phyloP scores from a whole-genome alignment of 257 asterid species.

The Scutellaria galericulata region DNA sequence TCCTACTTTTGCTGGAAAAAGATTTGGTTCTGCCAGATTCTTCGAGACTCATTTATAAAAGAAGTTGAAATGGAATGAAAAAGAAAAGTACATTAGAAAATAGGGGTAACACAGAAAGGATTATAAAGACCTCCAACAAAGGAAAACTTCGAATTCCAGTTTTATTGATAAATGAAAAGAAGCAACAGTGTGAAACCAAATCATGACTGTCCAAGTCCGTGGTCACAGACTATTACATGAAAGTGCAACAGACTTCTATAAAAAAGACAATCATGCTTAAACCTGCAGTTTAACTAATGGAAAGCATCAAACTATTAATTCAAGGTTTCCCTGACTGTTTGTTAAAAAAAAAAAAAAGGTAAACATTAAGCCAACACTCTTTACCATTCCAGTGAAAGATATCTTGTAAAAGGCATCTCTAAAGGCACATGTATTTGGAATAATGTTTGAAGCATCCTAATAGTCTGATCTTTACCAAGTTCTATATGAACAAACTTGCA shows the following conservation, averaged over 20 bases:
- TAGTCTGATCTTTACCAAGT: conserved; percentile 24
- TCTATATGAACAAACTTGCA: conserved; percentile 18
- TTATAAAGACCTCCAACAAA: conserved; percentile 5
- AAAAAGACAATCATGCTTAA: background rate
- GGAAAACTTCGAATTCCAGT: conserved; percentile 7
- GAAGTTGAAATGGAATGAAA: background rate
- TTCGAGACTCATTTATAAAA: conserved; percentile 11
- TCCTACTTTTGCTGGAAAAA: background rate
- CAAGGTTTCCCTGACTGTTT: background rate
- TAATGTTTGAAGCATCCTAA: conserved; percentile 1
- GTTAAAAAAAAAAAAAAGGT: background rate
- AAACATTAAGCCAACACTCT: conserved; percentile 4
- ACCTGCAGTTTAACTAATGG: background rate
- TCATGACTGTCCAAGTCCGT: conserved; percentile 15
- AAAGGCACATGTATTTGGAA: background rate
- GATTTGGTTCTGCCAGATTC: conserved; percentile 8
- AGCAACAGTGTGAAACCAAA: conserved; percentile 15
- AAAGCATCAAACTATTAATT: conserved; percentile 16
- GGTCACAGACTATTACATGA: background rate
- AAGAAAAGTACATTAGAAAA: background rate
- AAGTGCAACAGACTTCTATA: background rate
- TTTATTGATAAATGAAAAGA: conserved; percentile 18
- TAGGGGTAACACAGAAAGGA: conserved; percentile 12
- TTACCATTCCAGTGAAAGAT: conserved; percentile 3
- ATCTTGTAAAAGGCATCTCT: background rate